Percentiles rank a stretch among this genome's conserved stretches.
These are phyloP conservation scores for Fusarium chlamydosporum DNA, from an alignment of 2,329 filamentous ascomycete genomes.

Conservation along the genomic window DNA sequence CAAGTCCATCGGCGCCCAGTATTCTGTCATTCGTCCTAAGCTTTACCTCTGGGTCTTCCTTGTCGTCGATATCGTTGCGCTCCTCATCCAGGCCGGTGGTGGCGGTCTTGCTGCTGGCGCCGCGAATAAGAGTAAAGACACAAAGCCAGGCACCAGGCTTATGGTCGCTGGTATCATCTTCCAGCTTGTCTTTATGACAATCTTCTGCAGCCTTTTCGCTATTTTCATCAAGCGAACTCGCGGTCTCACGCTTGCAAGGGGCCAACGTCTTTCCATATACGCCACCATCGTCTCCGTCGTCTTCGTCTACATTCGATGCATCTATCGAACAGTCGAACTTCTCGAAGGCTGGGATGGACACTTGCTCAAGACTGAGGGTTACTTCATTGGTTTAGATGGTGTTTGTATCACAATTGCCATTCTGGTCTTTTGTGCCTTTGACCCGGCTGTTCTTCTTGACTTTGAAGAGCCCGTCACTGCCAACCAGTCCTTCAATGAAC, in stretches of 20 bases:
- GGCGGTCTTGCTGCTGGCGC: constrained; percentile 60
- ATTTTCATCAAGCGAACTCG: constrained; percentile 58
- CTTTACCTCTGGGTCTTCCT: constrained; percentile 65
- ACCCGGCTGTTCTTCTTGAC: constrained; percentile 53
- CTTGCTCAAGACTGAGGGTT: constrained; percentile 64
- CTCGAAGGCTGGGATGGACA: constrained; percentile 65
- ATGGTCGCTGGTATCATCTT: constrained; percentile 67
- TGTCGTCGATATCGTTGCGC: constrained; percentile 52
- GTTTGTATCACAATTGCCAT: constrained; percentile 64
- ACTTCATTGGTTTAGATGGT: constrained; percentile 65
- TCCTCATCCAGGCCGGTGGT: constrained; percentile 59
- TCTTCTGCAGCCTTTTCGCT: constrained; percentile 59
- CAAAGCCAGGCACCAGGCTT: constrained; percentile 60
- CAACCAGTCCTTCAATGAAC: constrained; percentile 19
- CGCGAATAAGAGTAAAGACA: constrained; percentile 54
- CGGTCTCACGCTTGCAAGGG: constrained; percentile 51
- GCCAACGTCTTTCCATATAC: constrained; percentile 48
- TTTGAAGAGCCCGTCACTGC: background rate
- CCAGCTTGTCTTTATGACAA: constrained; percentile 63
- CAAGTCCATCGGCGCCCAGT: constrained; percentile 58
- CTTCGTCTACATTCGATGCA: constrained; percentile 62
- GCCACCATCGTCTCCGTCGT: constrained; percentile 60
- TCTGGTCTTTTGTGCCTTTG: constrained; percentile 51
- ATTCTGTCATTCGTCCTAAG: constrained; percentile 59
- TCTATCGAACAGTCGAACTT: constrained; percentile 66